Evolutionary conservation across 2,329 filamentous ascomycete species (phyloP).

Genomic region (Cladosporium cucumerinum): DNA sequence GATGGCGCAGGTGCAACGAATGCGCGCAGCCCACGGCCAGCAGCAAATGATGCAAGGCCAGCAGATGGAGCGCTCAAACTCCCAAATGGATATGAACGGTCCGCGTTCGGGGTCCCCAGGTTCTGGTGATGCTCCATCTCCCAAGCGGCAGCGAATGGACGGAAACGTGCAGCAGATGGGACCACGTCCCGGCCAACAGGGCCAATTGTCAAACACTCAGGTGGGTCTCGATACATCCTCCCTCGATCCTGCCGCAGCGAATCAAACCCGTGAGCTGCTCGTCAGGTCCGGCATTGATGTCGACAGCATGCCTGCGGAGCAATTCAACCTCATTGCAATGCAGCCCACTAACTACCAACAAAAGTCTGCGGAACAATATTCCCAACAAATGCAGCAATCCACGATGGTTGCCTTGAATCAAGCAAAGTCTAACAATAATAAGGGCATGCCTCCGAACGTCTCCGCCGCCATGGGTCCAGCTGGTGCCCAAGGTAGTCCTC

Average conservation of each 20-base stretch:
- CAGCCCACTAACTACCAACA: conserved; percentile 61
- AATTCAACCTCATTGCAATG: conserved; percentile 64
- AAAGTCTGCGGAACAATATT: conserved; percentile 85
- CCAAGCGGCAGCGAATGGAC: conserved; percentile 82
- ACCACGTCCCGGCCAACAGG: conserved; percentile 31
- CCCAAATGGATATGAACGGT: conserved; percentile 79
- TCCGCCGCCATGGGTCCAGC: conserved; percentile 54
- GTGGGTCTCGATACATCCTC: conserved; percentile 31
- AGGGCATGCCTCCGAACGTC: conserved; percentile 57
- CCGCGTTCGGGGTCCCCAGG: conserved; percentile 76
- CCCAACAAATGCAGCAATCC: conserved; percentile 77
- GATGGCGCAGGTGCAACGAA: conserved; percentile 48
- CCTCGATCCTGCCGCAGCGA: conserved; percentile 23
- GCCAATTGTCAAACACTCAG: conserved; percentile 32
- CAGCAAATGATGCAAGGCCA: conserved; percentile 62
- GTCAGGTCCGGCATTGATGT: conserved; percentile 71
- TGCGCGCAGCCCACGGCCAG: conserved; percentile 54
- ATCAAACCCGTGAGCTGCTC: conserved; percentile 39
- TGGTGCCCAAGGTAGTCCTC: conserved; percentile 33
- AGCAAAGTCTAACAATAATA: conserved; percentile 61
- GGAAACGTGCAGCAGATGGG: conserved; percentile 73
- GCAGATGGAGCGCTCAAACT: conserved; percentile 84
- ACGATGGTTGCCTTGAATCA: conserved; percentile 66
- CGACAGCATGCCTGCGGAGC: conserved; percentile 67
- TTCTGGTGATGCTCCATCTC: conserved; percentile 81